Percentiles rank a stretch among this genome's conserved stretches.
Evolutionary conservation across 305 asterid species (phyloP).

Genomic region (Solanum chacoense): DNA sequence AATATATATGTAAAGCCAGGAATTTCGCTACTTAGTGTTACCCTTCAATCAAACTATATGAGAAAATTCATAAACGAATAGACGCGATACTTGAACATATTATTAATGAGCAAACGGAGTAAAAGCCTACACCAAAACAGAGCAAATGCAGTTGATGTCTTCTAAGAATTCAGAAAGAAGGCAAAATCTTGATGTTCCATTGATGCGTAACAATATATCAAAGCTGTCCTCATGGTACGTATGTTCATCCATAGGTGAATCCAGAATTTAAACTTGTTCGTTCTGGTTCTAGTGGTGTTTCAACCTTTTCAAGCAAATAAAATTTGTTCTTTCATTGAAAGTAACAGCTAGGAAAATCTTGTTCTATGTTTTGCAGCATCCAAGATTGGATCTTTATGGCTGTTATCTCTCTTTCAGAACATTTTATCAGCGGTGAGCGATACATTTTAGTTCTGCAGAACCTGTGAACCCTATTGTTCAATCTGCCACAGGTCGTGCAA

Average conservation of each 20-base stretch:
- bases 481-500: neutral
- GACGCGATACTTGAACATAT: neutral
- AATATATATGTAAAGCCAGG: neutral
- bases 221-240: constrained; percentile 3
- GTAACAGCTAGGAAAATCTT: neutral
- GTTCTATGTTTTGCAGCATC: neutral
- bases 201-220: constrained; percentile 1
- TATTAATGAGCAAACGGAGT: neutral
- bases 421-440: neutral
- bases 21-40: neutral
- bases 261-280: neutral
- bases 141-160: constrained; percentile 1
- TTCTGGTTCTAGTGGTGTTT: neutral
- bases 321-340: neutral
- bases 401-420: neutral
- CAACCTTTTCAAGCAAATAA: neutral
- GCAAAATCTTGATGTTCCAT: neutral
- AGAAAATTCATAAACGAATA: neutral
- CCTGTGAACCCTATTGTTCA: neutral
- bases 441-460: neutral
- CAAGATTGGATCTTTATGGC: constrained; percentile 2
- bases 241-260: neutral
- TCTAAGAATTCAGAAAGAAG: neutral
- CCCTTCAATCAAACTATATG: constrained; percentile 6
- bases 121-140: neutral